Evolutionary conservation across 345 rosid species (phyloP), one percentile per base, ranked within the genome.

Genomic region (Nasturtium officinale): DNA sequence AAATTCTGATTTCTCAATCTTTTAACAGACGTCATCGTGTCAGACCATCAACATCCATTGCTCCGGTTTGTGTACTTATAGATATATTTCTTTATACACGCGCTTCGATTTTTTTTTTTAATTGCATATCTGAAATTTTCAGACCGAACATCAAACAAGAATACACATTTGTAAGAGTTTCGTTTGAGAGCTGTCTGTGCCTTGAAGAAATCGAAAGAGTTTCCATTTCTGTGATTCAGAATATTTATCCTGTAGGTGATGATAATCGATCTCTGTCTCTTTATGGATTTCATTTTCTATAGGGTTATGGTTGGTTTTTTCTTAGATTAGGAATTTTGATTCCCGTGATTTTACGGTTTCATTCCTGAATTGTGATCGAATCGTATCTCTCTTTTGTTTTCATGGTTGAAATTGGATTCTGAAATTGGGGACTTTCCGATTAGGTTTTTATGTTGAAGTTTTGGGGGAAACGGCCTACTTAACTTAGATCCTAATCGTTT

Each of bases 101-200:
- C 78, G 63, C 57, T 68, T 75, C 47, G 1, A 65, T 57, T n/a
- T 10, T 4, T 43, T 2, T 20, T 21, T 21, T 40, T 29, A 20
- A 6, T 30, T 47, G 37, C 59, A 58, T 75, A 67, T 75, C 73
- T 60, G n/a, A 59, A 40, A 16, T 1, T 12, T 69, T 52, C 65
- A 61, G 73, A 75, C 79, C 47, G 69, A 75, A 75, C 69, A 74
- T 53, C 69, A 52, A 75, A 75, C 55, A 59, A 52, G 42, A 75
- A 75, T 51, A 75, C 16, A 75, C 62, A 67, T 75, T 75, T 52
- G 64, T 61, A 42, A 16, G 25, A 74, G 12, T 56, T 66, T 65
- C 16, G 30, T 48, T 59, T 45, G 58, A 76, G 64, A 75, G 69
- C 57, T 57, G 30, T 30, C 29, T 62, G 23, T 30, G 4, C 29